phyloP scores from a whole-genome alignment of 306 rosid genomes.

The Amphicarpaea edgeworthii region DNA sequence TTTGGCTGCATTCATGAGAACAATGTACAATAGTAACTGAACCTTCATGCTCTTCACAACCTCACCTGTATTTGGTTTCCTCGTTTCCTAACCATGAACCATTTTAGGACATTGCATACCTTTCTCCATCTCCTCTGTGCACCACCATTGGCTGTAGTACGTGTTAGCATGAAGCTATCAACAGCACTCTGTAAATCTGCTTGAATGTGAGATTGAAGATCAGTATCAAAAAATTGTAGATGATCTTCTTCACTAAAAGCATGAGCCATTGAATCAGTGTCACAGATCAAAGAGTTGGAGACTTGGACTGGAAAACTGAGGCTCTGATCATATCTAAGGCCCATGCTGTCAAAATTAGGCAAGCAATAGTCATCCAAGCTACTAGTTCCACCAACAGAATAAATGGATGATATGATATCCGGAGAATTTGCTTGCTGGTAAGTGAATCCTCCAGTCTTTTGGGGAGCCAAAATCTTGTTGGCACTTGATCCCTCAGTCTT shows the following conservation, averaged over 20 bases:
- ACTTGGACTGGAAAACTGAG: constrained; percentile 70
- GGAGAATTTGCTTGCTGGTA: constrained; percentile 72
- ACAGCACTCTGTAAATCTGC: constrained; percentile 71
- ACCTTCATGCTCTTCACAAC: constrained; percentile 40
- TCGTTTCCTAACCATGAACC: constrained; percentile 68
- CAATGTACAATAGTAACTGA: constrained; percentile 44
- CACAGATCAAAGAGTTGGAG: constrained; percentile 66
- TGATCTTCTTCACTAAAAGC: constrained; percentile 72
- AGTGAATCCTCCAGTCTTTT: constrained; percentile 65
- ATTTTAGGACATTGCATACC: constrained; percentile 76
- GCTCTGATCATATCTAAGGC: constrained; percentile 67
- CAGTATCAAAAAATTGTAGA: constrained; percentile 71
- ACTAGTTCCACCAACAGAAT: constrained; percentile 65
- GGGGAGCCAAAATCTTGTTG: constrained; percentile 68
- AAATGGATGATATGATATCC: constrained; percentile 79
- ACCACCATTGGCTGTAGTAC: constrained; percentile 50
- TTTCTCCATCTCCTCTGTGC: constrained; percentile 92
- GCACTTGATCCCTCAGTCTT: constrained; percentile 65
- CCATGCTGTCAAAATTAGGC: constrained; percentile 62
- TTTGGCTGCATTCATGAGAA: constrained; percentile 49
- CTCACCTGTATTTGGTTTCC: constrained; percentile 42
- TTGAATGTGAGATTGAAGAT: constrained; percentile 60
- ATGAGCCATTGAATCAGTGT: constrained; percentile 66
- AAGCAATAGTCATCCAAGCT: constrained; percentile 79
- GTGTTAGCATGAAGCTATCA: constrained; percentile 57